Conservation (phyloP, 1,284 basidiomycete species). For the Microbotryomycetes sp. region DNA sequence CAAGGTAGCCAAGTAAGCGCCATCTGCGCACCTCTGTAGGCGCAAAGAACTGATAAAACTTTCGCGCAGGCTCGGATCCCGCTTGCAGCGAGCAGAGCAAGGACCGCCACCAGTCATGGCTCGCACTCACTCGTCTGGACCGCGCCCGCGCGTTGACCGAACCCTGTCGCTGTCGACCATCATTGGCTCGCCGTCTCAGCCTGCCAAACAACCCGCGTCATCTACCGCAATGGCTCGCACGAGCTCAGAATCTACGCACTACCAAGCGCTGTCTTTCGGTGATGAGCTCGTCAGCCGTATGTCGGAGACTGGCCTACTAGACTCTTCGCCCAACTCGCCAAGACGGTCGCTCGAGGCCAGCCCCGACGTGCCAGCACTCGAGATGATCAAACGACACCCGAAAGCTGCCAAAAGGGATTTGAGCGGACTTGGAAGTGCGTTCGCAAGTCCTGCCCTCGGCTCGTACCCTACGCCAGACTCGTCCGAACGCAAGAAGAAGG, state of each 20-base stretch:
- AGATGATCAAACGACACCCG: not conserved
- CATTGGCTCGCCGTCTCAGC: constrained; percentile 26
- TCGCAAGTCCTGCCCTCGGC: constrained; percentile 11
- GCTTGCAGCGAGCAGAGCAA: constrained; percentile 18
- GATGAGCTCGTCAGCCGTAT: not conserved
- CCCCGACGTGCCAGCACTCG: not conserved
- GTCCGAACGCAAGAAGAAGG: constrained; percentile 19
- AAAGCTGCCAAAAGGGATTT: not conserved
- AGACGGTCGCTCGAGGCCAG: not conserved
- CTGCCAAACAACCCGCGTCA: constrained; percentile 2
- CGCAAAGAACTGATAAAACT: not conserved
- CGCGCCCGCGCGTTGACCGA: constrained; percentile 12
- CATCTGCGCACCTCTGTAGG: not conserved
- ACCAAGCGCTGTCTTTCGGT: not conserved
- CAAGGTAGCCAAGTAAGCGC: constrained; percentile 19
- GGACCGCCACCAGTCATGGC: not conserved
- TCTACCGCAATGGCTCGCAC: constrained; percentile 14
- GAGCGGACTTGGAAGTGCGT: constrained; percentile 18
- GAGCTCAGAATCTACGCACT: constrained; percentile 17
- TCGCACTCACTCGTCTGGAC: not conserved
- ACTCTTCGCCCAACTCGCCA: not conserved
- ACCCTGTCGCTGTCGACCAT: constrained; percentile 26
- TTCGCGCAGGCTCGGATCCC: constrained; percentile 18
- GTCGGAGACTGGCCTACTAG: not conserved
- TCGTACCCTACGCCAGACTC: constrained; percentile 14